Evolutionary conservation across 805 yeast species (phyloP), one percentile per base, ranked within the genome.

Genomic region (Spencermartinsiella europaea): DNA sequence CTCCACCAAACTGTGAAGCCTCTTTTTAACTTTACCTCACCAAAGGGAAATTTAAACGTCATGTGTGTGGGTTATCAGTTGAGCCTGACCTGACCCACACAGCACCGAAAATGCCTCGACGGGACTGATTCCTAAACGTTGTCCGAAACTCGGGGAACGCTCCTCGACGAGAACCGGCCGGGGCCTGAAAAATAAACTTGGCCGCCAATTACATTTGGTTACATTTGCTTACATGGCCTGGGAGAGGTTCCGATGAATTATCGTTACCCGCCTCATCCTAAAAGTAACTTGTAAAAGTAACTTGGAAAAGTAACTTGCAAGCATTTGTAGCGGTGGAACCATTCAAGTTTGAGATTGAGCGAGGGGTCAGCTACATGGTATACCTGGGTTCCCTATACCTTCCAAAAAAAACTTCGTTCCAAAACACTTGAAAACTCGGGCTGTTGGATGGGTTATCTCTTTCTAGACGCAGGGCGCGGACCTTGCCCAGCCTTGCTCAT

Each of bases 221-320:
- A 34, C 37, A 34, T 34, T 34, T 34, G 7, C 20, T 34, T 34
- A 34, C 37, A 34, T 34, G 7, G 10, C 33, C 33, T n/a, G 7
- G 20, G 37, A n/a, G 19, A 7, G 19, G 20, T 15, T 17, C 37
- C 37, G 16, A n/a, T 15, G 15, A 5, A 34, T 15, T 34, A 8
- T 17, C 20, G 37, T 34, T 15, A 34, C 37, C 20, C 37, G 31
- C 31, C 31, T 12, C 31, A 12, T 25, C 7, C 8, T 5, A 34
- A 17, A 34, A 34, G 37, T 8, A 34, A 34, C 37, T 34, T 34
- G 37, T n/a, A 40, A 40, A 40, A 40, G 43, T 16, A 40, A 40
- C 43, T 40, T 40, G 43, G 22, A 40, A 19, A 38, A 38, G 41
- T 16, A 38, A 38, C 41, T 38, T 38, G 41, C 41, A 38, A 35